Evolutionary conservation across 2,329 filamentous ascomycete species (phyloP), one percentile per base, ranked within the genome.

Genomic region (Pestalotiopsis sp.): DNA sequence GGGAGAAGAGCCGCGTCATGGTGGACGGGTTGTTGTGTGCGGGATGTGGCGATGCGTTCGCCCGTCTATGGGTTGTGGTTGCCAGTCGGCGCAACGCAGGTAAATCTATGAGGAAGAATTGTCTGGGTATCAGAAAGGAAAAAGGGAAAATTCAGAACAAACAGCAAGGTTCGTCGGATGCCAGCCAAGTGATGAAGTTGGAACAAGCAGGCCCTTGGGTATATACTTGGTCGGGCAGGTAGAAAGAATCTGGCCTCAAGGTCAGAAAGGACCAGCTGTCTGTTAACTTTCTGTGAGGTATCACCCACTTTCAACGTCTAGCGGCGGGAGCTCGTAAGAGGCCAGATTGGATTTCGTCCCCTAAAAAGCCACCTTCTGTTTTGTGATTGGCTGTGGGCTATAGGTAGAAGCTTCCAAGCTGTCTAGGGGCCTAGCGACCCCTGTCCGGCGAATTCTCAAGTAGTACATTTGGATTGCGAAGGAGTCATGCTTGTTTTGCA

Each of bases 1-100:
- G 78, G 69, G 79, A 81, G 70, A 76, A 70, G 73, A 71, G 70
- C 63, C 75, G 76, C 74, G 80, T 79, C 82, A 84, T 84, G 71
- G 69, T 80, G 78, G 77, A 23, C 38, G n/a, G 49, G 31, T 36
- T 9, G 31, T 58, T 49, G 20, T n/a, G 39, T n/a, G n/a, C 6
- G 45, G 45, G 45, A 20, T 57, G 49, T 61, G 67, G 56, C 36
- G 62, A 64, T 58, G 67, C 5, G 23, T 62, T 20, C 66, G 66
- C 66, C 66, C 36, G 41, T 67, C 57, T 67, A 64, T 52, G 12
- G 20, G 14, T 38, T 62, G 61, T 41, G n/a, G 61, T n/a, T 27
- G 25, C 61, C 61, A 64, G 61, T 64, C 61, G 61, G 61, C 61
- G 61, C 39, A 52, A 64, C 17, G 14, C 27, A 36, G 38, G 31